Evolutionary conservation across 2,329 filamentous ascomycete species (phyloP).

Genomic region (Ambrosiella beaveri): DNA sequence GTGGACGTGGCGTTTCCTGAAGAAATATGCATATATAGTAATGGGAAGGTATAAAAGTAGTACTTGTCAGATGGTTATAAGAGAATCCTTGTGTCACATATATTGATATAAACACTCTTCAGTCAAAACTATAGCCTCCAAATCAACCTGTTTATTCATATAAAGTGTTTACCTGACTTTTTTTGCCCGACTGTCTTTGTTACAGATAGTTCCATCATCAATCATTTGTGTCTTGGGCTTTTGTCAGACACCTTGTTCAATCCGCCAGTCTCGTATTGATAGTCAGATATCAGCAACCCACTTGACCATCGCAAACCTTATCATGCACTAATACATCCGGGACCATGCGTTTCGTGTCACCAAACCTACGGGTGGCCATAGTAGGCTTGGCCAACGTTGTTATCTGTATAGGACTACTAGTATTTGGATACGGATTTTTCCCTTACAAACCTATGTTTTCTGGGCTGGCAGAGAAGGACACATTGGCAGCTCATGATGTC

Average conservation of each 20-base stretch:
- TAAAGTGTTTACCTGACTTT: too few relatives aligned
- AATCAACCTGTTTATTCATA: too few relatives aligned
- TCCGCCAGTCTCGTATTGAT: too few relatives aligned
- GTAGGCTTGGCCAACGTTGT: neutral
- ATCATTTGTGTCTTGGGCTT: too few relatives aligned
- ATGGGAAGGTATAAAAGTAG: neutral
- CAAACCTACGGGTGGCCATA: neutral
- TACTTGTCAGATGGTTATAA: neutral
- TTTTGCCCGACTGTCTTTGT: too few relatives aligned
- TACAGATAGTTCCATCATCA: too few relatives aligned
- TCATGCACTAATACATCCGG: neutral
- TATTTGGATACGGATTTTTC: constrained; percentile 87
- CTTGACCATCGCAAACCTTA: neutral
- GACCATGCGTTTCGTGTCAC: neutral
- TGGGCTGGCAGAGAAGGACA: constrained; percentile 55
- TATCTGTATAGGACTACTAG: constrained; percentile 28
- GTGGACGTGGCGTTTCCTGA: constrained; percentile 6
- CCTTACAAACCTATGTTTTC: constrained; percentile 90
- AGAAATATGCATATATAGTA: neutral
- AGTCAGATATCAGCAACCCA: too few relatives aligned
- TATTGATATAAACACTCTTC: too few relatives aligned
- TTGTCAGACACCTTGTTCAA: too few relatives aligned
- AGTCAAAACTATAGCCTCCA: too few relatives aligned
- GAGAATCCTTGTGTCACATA: too few relatives aligned
- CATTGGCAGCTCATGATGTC: constrained; percentile 28